These are phyloP conservation scores for Naganishia vaughanmartiniae DNA, from an alignment of 768 basidiomycete species.

Conservation along the genomic window DNA sequence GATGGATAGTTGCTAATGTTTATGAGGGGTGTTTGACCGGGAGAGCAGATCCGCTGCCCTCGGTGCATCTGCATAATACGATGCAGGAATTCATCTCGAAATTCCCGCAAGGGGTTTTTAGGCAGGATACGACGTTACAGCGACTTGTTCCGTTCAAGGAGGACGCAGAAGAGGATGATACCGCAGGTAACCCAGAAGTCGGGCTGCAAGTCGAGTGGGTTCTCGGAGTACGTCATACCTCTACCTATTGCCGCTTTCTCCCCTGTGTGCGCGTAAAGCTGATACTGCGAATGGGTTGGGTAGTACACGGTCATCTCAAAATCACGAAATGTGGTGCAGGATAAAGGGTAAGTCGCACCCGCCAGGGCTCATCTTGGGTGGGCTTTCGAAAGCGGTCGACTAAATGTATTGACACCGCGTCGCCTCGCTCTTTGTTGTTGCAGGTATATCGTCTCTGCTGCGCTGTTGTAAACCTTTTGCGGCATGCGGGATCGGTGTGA, in stretches of 20 bases:
- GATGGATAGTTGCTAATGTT: neutral
- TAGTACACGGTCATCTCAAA: conserved; percentile 48
- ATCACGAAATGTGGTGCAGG: conserved; percentile 45
- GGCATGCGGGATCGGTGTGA: too few relatives aligned
- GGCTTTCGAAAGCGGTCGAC: conserved; percentile 28
- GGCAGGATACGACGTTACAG: conserved; percentile 19
- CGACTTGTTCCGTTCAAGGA: conserved; percentile 34
- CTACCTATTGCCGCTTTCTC: neutral
- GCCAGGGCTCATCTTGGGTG: conserved; percentile 20
- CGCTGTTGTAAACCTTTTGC: conserved; percentile 28
- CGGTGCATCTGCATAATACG: conserved; percentile 47
- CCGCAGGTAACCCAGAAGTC: neutral
- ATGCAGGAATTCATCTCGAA: conserved; percentile 42
- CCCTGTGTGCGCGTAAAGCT: neutral
- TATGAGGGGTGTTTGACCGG: neutral
- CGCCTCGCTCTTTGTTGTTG: too few relatives aligned
- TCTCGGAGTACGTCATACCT: conserved; percentile 44
- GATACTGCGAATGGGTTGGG: neutral
- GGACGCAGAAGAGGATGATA: conserved; percentile 23
- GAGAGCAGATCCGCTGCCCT: conserved; percentile 43
- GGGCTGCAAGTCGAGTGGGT: conserved; percentile 48
- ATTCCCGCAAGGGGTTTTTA: conserved; percentile 25
- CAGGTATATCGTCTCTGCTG: conserved; percentile 41
- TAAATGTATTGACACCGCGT: conserved; percentile 10
- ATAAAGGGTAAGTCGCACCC: conserved; percentile 46